Base-by-base conservation (phyloP, 495 filamentous ascomycete genomes). In the Penicillium simplicissimum region DNA sequence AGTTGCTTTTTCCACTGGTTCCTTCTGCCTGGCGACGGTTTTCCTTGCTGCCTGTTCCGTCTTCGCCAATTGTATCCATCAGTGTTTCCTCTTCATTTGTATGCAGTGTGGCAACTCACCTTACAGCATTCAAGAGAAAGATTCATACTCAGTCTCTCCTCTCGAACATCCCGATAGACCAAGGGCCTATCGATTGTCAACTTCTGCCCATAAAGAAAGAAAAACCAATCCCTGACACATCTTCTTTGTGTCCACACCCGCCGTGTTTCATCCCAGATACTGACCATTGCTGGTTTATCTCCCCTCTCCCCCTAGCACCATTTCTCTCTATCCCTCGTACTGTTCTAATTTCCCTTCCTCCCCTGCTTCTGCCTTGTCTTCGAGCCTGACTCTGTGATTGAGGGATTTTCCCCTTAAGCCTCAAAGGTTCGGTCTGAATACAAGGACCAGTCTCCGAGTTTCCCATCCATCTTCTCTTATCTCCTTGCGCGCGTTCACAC, bases 91-190 rank as follows among this genome's bases (percentile, higher is more conserved):
- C 67, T 72, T 70, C 61, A 66, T 73, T 71, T 77, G 72, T 77
- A 75, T 76, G 65, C 74, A 75, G 73, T 72, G 72, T 66, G 64
- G 67, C 61, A 57, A 53, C 61, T 70, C 67, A 64, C 61, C 62
- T 61, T 63, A 63, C 70, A 68, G 63, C 70, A 72, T 67, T 60
- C 68, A 73, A 68, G 62, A 70, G 69, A 66, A 62, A 67, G 58
- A 62, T 59, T 68, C 61, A 58, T 69, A 69, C 53, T 65, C 61
- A 67, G 54, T 70, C 57, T 47, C 68, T 68, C 63, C 63, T 69
- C 64, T 67, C 64, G 61, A 59, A 55, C 61, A 62, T 57, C 63
- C 66, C 64, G 65, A 73, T 76, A 74, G 69, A 63, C 55, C 65
- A 62, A 64, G 67, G 42, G 58, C 54, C 62, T 70, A 67, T 73